Conservation (phyloP, 2,329 filamentous ascomycete genomes). For the Clarireedia monteithiana region DNA sequence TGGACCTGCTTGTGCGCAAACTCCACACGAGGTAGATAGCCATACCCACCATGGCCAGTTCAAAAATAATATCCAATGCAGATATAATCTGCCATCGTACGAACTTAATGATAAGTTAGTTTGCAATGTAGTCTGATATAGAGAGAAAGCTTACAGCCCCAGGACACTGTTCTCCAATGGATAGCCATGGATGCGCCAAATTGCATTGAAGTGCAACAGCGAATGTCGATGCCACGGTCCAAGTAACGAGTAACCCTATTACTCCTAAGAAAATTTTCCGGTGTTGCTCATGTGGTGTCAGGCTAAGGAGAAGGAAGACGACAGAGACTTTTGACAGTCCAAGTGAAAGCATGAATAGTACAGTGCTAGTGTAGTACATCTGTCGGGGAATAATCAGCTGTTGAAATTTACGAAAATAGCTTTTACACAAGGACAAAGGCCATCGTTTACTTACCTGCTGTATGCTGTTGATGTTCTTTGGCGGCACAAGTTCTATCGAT, state of each 20-base stretch:
- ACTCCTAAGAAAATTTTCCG: constrained; percentile 27
- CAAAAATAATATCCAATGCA: constrained; percentile 35
- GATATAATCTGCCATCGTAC: constrained; percentile 33
- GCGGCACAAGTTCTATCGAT: constrained; percentile 13
- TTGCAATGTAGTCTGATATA: background rate
- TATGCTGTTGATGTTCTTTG: constrained; percentile 3
- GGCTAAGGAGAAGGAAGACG: constrained; percentile 35
- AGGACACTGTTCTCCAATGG: constrained; percentile 26
- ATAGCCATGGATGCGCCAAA: constrained; percentile 31
- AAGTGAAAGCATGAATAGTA: constrained; percentile 35
- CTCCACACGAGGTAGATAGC: constrained; percentile 32
- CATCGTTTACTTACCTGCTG: constrained; percentile 9
- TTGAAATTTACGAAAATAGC: background rate
- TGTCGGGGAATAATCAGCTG: constrained; percentile 12
- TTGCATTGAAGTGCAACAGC: constrained; percentile 35
- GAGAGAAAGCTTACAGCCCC: constrained; percentile 4
- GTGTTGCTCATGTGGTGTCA: constrained; percentile 37
- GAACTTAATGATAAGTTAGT: constrained; percentile 21
- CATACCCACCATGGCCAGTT: constrained; percentile 32
- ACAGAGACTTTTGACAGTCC: constrained; percentile 38
- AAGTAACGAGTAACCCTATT: constrained; percentile 25
- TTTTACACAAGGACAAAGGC: background rate
- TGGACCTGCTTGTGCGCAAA: constrained; percentile 31
- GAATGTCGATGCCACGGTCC: constrained; percentile 34
- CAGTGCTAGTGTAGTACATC: constrained; percentile 32